Base-by-base conservation (phyloP, 495 filamentous ascomycete genomes). In the Talaromyces trachyspermus region DNA sequence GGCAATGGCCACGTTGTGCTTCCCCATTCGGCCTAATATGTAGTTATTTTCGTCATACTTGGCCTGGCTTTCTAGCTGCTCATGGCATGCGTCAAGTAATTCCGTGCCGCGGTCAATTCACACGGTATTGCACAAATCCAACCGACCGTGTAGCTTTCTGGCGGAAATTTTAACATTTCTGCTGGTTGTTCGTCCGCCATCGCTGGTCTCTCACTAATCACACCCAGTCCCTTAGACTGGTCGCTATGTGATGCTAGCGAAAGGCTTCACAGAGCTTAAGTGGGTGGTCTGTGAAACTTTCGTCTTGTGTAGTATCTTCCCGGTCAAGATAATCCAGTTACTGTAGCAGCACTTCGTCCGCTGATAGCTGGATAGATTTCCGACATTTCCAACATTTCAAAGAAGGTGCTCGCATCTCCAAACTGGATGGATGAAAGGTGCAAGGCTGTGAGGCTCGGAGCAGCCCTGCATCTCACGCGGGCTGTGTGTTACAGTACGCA, bases 1-100 rank as follows among this genome's bases (percentile, higher is more conserved):
- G 32, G 57, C 60, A 53, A 70, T 59, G 8, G 72, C 70, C 5
- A 77, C 51, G 46, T 70, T 59, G 50, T 76, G 68, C 22, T 54
- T 56, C 5, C 61, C 62, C 26, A 74, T 68, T 46, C 57, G 57
- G 12, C 70, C 72, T 5, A 74, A 44, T 0, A 52, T 62, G 44
- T 74, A 76, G 11, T 52, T 49, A 44, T 74, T 73, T 15, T 52
- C 23, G 48, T 73, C 52, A 25, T 52, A 18, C 22, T 38, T 12
- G 36, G 50, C 43, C 37, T 62, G 50, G 12, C 55, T 51, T 0
- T 51, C 46, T 15, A 66, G 53, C n/a, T 27, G 10, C 5, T 52
- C 53, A 51, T 76, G 66, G 8, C 61, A 47, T 48, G 70, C 65
- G 48, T 82, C 75, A 2, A 80, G 63, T 53, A 74, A 66, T 14